Evolutionary conservation across 768 basidiomycete species (phyloP).

Genomic region (Asterophora lycoperdoides): DNA sequence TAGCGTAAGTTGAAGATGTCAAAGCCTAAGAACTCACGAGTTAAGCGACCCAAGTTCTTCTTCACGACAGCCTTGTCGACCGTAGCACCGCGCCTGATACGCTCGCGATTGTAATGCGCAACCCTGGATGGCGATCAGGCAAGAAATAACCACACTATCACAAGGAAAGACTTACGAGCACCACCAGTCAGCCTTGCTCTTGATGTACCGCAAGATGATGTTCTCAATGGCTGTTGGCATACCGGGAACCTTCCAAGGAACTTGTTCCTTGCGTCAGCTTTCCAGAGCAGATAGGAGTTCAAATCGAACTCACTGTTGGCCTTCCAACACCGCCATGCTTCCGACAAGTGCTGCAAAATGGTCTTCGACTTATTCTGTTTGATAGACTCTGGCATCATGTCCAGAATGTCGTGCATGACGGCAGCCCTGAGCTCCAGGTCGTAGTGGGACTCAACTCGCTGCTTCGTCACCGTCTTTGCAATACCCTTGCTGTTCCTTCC

Average conservation of each 20-base stretch:
- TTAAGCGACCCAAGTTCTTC: conserved; percentile 97
- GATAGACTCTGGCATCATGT: conserved; percentile 99
- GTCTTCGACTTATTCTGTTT: conserved; percentile 99
- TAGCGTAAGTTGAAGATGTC: background rate
- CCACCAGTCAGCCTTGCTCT: conserved; percentile 99
- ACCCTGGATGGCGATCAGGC: conserved; percentile 44
- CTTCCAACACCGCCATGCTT: conserved; percentile 98
- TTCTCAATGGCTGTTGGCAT: conserved; percentile 99
- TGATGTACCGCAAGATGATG: conserved; percentile 97
- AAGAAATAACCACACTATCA: too few species aligned
- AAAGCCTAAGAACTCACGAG: conserved; percentile 50
- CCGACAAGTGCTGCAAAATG: conserved; percentile 94
- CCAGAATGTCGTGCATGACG: conserved; percentile 99
- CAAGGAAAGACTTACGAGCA: conserved; percentile 58
- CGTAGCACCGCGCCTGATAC: conserved; percentile 94
- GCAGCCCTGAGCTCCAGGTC: conserved; percentile 96
- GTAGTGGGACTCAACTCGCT: conserved; percentile 98
- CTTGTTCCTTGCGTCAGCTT: conserved; percentile 27
- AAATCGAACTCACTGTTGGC: conserved; percentile 61
- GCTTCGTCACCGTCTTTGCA: conserved; percentile 98
- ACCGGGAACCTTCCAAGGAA: conserved; percentile 99
- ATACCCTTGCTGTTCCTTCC: conserved; percentile 95
- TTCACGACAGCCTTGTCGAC: conserved; percentile 99
- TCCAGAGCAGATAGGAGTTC: background rate
- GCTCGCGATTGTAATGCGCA: conserved; percentile 96